phyloP scores from a whole-genome alignment of 257 asterid genomes.

The Solanum sitiens region DNA sequence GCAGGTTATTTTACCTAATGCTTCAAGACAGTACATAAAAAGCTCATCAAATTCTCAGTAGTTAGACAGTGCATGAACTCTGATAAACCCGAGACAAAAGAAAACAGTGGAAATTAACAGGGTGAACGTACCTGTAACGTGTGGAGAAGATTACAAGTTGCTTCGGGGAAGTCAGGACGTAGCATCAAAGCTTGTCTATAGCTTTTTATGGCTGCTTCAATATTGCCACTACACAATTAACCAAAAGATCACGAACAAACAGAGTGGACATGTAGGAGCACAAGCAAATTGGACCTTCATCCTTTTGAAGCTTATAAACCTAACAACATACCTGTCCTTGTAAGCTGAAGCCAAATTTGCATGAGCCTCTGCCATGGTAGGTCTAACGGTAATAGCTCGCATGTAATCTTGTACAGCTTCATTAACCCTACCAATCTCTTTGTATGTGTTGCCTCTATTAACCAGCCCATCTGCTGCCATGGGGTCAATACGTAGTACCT shows the following conservation, averaged over 20 bases:
- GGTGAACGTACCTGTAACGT: conserved; percentile 60
- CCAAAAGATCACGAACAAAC: conserved; percentile 1
- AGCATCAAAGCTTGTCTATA: conserved; percentile 76
- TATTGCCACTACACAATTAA: conserved; percentile 53
- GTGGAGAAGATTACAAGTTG: conserved; percentile 97
- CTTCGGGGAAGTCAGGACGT: conserved; percentile 98
- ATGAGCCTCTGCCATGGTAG: conserved; percentile 99
- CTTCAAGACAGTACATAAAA: neutral
- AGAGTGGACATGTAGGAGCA: neutral
- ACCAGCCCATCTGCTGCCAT: conserved; percentile 96
- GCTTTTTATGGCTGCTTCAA: conserved; percentile 91
- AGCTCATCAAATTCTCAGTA: conserved; percentile 70
- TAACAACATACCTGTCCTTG: conserved; percentile 64
- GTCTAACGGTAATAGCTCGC: conserved; percentile 77
- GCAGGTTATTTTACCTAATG: neutral
- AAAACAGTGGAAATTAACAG: neutral
- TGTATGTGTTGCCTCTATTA: conserved; percentile 94
- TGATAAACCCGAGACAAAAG: neutral
- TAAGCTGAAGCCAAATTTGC: conserved; percentile 99
- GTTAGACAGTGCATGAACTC: conserved; percentile 21
- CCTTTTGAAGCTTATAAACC: neutral
- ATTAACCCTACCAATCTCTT: conserved; percentile 91
- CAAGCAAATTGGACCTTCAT: neutral
- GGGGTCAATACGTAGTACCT: conserved; percentile 93
- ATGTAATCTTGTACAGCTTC: conserved; percentile 90